phyloP scores from a whole-genome alignment of 441 rosid species.

The Breynia disticha region DNA sequence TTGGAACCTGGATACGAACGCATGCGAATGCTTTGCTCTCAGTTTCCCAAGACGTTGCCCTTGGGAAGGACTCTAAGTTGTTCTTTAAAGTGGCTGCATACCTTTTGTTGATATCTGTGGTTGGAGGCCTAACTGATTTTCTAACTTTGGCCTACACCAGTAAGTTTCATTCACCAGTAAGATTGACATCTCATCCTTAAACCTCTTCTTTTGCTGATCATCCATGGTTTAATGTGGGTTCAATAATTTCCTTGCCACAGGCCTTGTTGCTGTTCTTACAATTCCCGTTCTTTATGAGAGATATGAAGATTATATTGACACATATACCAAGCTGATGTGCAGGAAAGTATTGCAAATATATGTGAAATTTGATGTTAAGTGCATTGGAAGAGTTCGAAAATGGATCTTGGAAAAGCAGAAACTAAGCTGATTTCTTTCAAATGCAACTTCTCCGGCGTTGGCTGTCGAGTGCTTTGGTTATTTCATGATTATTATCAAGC shows the following conservation, averaged over 20 bases:
- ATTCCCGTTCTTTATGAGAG: slow-evolving; percentile 80
- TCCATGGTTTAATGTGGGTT: not conserved
- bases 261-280: slow-evolving; percentile 52
- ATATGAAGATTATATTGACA: slow-evolving; percentile 45
- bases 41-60: slow-evolving; percentile 55
- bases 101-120: slow-evolving; percentile 47
- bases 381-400: slow-evolving; percentile 26
- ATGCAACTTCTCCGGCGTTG: not conserved
- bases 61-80: slow-evolving; percentile 61
- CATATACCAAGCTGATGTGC: slow-evolving; percentile 20
- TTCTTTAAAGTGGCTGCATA: slow-evolving; percentile 48
- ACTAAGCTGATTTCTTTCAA: slow-evolving; percentile 32
- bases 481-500: not conserved
- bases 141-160: slow-evolving; percentile 61
- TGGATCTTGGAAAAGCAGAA: slow-evolving; percentile 55
- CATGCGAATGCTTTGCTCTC: slow-evolving; percentile 48
- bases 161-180: slow-evolving; percentile 39
- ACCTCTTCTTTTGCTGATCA: too few species aligned
- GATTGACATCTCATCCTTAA: too few species aligned
- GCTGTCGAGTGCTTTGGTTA: not conserved
- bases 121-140: slow-evolving; percentile 66
- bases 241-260: slow-evolving; percentile 27
- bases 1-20: slow-evolving; percentile 30
- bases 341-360: slow-evolving; percentile 33
- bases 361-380: slow-evolving; percentile 31